phyloP scores from a whole-genome alignment of 352 stramenopile species.

The Globisporangium apiculatum region DNA sequence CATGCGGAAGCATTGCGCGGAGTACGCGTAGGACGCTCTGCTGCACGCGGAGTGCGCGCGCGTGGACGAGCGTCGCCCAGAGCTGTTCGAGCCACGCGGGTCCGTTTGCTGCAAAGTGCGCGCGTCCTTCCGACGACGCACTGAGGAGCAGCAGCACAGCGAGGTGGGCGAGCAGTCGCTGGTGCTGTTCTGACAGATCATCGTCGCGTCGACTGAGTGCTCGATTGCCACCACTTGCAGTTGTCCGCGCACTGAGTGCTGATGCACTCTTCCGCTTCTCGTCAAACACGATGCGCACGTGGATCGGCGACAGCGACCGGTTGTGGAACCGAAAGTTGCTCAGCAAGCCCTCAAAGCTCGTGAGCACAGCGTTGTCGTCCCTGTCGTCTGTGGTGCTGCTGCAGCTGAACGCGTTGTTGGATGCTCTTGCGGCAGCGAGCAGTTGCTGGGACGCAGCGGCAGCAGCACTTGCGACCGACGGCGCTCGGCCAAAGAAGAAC shows the following conservation, averaged over 20 bases:
- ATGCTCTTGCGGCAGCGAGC: neutral
- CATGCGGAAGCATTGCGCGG: slow-evolving; percentile 23
- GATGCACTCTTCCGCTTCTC: slow-evolving; percentile 31
- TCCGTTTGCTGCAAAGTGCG: slow-evolving; percentile 30
- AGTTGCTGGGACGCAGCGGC: neutral
- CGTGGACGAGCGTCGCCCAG: slow-evolving; percentile 36
- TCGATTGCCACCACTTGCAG: no score
- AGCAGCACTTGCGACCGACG: neutral
- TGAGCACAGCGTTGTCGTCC: slow-evolving; percentile 5
- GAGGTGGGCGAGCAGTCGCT: slow-evolving; percentile 22
- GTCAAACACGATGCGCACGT: slow-evolving; percentile 89
- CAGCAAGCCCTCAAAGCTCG: slow-evolving; percentile 78
- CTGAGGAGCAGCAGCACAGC: slow-evolving; percentile 35
- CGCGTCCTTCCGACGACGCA: slow-evolving; percentile 40
- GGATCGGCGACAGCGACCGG: slow-evolving; percentile 86
- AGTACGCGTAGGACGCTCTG: slow-evolving; percentile 61
- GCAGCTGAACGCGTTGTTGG: neutral
- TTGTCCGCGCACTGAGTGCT: no score
- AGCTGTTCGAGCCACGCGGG: slow-evolving; percentile 48
- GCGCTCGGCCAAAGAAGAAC: slow-evolving; percentile 44
- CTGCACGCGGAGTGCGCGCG: slow-evolving; percentile 43
- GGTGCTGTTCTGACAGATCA: neutral
- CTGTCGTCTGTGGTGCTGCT: no score
- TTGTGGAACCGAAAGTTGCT: slow-evolving; percentile 87
- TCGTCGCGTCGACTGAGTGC: no score